Conservation (phyloP, 768 basidiomycete species). For the Collybia sp. region DNA sequence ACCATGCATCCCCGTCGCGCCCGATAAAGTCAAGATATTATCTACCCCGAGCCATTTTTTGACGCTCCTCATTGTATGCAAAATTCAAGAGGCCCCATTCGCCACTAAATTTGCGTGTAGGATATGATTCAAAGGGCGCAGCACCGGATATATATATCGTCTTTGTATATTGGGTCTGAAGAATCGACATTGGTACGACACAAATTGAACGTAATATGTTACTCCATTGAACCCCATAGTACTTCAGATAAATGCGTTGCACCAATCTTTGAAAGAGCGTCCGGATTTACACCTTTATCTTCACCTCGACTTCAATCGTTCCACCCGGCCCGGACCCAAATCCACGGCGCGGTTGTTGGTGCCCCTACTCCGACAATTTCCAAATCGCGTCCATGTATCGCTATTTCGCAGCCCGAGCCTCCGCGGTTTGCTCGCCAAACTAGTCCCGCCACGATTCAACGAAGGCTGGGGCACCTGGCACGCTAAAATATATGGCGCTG, state of each 20-base stretch:
- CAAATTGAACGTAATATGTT: not conserved
- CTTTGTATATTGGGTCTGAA: slow-evolving; percentile 79
- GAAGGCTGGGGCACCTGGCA: slow-evolving; percentile 99
- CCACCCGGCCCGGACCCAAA: slow-evolving; percentile 67
- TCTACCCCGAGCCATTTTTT: slow-evolving; percentile 57
- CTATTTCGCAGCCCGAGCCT: slow-evolving; percentile 89
- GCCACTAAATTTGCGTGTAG: slow-evolving; percentile 29
- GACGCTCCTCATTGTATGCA: slow-evolving; percentile 40
- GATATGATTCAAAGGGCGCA: slow-evolving; percentile 75
- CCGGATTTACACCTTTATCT: slow-evolving; percentile 63
- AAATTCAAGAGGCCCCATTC: not conserved
- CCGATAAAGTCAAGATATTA: slow-evolving; percentile 49
- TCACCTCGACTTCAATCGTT: slow-evolving; percentile 77
- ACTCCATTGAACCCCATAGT: not conserved
- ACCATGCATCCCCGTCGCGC: slow-evolving; percentile 42
- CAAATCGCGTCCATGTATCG: slow-evolving; percentile 66
- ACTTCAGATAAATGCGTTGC: slow-evolving; percentile 66
- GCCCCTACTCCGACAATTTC: slow-evolving; percentile 70
- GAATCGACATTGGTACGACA: slow-evolving; percentile 75
- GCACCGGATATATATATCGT: slow-evolving; percentile 82
- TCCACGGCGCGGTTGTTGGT: slow-evolving; percentile 66
- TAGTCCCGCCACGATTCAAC: slow-evolving; percentile 91
- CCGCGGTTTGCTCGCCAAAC: slow-evolving; percentile 60
- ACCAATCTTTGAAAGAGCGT: slow-evolving; percentile 51
- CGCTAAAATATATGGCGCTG: slow-evolving; percentile 90